phyloP scores from a whole-genome alignment of 2,329 filamentous ascomycete genomes.

The Purpureocillium lavendulum region DNA sequence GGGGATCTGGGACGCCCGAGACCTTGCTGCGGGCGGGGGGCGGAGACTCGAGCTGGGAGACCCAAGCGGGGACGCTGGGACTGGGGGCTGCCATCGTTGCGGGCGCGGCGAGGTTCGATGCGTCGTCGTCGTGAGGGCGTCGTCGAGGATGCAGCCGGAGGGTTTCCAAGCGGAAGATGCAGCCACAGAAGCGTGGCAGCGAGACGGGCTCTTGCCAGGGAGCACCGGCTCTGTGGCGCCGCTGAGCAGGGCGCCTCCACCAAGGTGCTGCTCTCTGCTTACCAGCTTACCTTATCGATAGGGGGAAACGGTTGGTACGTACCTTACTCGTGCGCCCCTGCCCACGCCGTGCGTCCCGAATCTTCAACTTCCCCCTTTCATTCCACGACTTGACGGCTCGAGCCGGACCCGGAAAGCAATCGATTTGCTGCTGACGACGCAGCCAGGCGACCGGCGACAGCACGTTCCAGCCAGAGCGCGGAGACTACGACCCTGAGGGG shows the following conservation, averaged over 20 bases:
- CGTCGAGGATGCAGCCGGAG: no score
- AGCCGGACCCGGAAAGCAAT: neutral
- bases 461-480: no score
- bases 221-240: no score
- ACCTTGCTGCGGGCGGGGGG: slow-evolving; percentile 59
- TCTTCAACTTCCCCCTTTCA: slow-evolving; percentile 1
- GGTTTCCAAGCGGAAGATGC: no score
- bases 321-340: neutral
- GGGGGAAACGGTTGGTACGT: neutral
- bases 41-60: slow-evolving; percentile 66
- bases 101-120: neutral
- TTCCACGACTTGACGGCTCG: neutral
- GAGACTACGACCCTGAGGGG: no score
- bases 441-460: neutral
- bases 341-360: neutral
- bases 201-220: no score
- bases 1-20: slow-evolving; percentile 69
- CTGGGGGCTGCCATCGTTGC: slow-evolving; percentile 20
- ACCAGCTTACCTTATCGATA: no score
- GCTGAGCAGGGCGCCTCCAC: no score
- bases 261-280: no score
- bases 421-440: neutral
- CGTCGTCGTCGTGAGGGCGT: neutral
- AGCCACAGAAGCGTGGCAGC: no score
- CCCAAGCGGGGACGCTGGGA: slow-evolving; percentile 62